These are phyloP conservation scores for Pythium periplocum DNA, from an alignment of 352 stramenopile genomes.

Conservation along the genomic window DNA sequence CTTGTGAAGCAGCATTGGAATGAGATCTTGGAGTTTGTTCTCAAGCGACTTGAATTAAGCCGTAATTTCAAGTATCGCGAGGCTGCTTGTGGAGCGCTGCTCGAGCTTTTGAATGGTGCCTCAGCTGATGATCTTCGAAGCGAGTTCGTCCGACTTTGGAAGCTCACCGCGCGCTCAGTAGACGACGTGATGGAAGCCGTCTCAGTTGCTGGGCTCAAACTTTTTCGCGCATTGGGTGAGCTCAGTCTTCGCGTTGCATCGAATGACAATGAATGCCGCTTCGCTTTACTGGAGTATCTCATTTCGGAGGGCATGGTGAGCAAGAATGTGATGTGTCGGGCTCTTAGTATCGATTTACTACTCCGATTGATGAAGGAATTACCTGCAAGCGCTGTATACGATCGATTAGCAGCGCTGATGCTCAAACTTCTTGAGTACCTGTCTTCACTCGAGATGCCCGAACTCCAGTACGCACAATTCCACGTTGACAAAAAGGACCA, in stretches of 20 bases:
- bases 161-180: constrained; percentile 54
- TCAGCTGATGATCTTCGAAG: constrained; percentile 35
- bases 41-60: constrained; percentile 51
- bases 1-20: constrained; percentile 49
- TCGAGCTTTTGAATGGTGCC: constrained; percentile 60
- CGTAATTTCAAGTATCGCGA: constrained; percentile 83
- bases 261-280: constrained; percentile 39
- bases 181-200: constrained; percentile 79
- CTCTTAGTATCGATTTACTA: constrained; percentile 66
- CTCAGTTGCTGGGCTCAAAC: constrained; percentile 53
- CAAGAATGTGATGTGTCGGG: constrained; percentile 60
- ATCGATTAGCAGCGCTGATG: constrained; percentile 46
- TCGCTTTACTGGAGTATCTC: constrained; percentile 58
- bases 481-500: constrained; percentile 83
- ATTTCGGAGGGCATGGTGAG: constrained; percentile 61
- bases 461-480: constrained; percentile 83
- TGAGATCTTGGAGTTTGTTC: constrained; percentile 47
- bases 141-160: constrained; percentile 63
- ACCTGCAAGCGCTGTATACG: constrained; percentile 42
- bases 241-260: constrained; percentile 61
- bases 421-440: constrained; percentile 72
- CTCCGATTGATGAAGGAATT: constrained; percentile 68
- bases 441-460: constrained; percentile 78
- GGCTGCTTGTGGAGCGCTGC: constrained; percentile 51
- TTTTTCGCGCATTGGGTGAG: constrained; percentile 69